These are phyloP conservation scores for Debaryomyces prosopidis DNA, from an alignment of 805 yeast genomes.

Conservation along the genomic window DNA sequence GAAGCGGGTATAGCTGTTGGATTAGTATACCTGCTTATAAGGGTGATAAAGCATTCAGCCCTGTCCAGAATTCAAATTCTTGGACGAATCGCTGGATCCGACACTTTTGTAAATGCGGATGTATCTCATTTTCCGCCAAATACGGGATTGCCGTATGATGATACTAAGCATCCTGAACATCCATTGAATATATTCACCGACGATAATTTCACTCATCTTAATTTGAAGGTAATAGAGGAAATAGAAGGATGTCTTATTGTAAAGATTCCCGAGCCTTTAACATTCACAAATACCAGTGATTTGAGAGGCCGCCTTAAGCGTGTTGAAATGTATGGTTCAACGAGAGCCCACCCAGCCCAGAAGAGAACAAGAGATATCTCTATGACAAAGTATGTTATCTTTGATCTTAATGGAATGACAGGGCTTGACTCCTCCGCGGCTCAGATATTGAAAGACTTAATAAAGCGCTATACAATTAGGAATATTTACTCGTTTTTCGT, in stretches of 20 bases:
- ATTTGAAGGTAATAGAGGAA: constrained; percentile 38
- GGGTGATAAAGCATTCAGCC: constrained; percentile 55
- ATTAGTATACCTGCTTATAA: constrained; percentile 70
- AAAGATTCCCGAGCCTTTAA: constrained; percentile 45
- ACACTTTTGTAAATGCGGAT: constrained; percentile 43
- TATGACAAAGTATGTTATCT: constrained; percentile 42
- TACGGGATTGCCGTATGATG: constrained; percentile 17
- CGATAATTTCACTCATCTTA: constrained; percentile 34
- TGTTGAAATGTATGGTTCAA: constrained; percentile 44
- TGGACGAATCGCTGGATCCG: constrained; percentile 44
- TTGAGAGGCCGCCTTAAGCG: constrained; percentile 37
- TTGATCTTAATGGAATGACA: constrained; percentile 44
- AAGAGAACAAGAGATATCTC: constrained; percentile 33
- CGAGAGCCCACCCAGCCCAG: constrained; percentile 44
- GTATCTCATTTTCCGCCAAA: constrained; percentile 16
- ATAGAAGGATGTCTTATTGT: constrained; percentile 46
- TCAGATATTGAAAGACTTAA: constrained; percentile 30
- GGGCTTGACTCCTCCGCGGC: constrained; percentile 45
- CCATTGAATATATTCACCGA: constrained; percentile 36
- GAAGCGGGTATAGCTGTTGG: constrained; percentile 93
- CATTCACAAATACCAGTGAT: constrained; percentile 43
- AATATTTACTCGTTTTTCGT: constrained; percentile 35
- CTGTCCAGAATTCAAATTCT: constrained; percentile 45
- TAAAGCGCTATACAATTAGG: constrained; percentile 29
- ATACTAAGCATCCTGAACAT: constrained; percentile 2